Percentiles rank a stretch among this genome's conserved stretches.
Evolutionary conservation across 1,284 basidiomycete species (phyloP).

Genomic region (Pascua guehoae): DNA sequence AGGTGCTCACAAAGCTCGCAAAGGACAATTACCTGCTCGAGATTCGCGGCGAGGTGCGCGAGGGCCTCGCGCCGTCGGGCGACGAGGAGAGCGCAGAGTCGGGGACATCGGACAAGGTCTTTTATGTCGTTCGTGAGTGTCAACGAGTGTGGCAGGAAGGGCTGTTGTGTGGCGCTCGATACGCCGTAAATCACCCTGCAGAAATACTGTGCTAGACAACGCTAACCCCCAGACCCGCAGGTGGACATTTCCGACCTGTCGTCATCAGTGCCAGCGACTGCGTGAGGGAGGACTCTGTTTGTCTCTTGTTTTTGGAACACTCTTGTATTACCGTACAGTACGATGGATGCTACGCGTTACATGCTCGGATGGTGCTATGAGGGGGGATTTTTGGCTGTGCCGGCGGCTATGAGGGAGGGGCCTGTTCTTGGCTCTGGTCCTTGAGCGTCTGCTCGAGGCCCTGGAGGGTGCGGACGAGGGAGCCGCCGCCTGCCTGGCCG

Average conservation of each 20-base stretch:
- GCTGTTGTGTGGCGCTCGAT: too few relatives aligned
- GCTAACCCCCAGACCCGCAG: conserved; percentile 30
- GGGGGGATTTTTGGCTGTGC: background rate
- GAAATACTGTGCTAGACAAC: too few relatives aligned
- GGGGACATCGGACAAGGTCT: conserved; percentile 33
- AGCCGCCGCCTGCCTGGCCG: conserved; percentile 44
- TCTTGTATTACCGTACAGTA: conserved; percentile 4
- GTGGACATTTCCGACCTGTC: conserved; percentile 49
- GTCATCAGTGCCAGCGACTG: conserved; percentile 27
- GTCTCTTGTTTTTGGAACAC: background rate
- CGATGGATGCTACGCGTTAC: conserved; percentile 21
- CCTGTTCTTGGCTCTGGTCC: conserved; percentile 18
- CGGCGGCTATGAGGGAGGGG: conserved; percentile 7
- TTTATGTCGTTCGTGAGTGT: conserved; percentile 40
- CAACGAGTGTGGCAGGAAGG: too few relatives aligned
- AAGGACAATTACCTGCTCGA: conserved; percentile 87
- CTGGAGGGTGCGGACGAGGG: conserved; percentile 46
- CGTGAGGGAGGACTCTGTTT: background rate
- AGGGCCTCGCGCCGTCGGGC: conserved; percentile 63
- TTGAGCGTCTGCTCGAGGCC: conserved; percentile 45
- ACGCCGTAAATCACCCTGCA: too few relatives aligned
- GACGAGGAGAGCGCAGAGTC: conserved; percentile 27
- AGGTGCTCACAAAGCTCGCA: conserved; percentile 82
- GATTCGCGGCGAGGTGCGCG: conserved; percentile 72
- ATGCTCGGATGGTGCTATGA: conserved; percentile 13